Evolutionary conservation across 441 rosid genomes (phyloP).

Genomic region (Brassica hybrid): DNA sequence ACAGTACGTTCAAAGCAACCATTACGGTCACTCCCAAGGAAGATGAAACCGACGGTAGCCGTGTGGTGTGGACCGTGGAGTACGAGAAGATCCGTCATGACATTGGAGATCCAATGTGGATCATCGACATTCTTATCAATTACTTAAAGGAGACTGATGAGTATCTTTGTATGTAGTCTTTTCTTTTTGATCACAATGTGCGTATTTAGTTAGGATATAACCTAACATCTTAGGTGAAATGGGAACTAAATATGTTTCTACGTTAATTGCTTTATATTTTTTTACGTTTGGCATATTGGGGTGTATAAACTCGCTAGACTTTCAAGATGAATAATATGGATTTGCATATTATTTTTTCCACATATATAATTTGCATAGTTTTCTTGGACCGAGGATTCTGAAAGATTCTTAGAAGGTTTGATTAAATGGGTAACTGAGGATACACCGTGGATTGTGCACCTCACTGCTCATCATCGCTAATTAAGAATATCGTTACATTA

Average conservation of each 20-base stretch:
- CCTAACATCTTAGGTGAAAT: conserved; percentile 5
- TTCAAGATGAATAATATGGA: not conserved
- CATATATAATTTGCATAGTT: not conserved
- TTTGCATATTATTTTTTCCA: not conserved
- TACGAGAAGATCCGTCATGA: conserved; percentile 18
- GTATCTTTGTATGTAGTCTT: not conserved
- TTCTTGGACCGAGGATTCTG: conserved; percentile 1
- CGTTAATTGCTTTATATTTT: not conserved
- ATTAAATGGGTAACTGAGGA: not conserved
- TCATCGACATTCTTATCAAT: conserved; percentile 14
- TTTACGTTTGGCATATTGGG: conserved; percentile 5
- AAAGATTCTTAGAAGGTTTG: not conserved
- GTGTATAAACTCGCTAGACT: not conserved
- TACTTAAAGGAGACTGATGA: conserved; percentile 10
- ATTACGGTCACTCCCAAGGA: conserved; percentile 12
- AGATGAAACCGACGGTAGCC: not conserved
- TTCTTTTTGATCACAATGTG: not conserved
- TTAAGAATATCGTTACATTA: not conserved
- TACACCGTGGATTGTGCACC: not conserved
- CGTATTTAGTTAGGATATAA: conserved; percentile 9
- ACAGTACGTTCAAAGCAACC: conserved; percentile 20
- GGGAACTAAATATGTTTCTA: not conserved
- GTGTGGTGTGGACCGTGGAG: conserved; percentile 9
- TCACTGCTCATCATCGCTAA: conserved; percentile 2
- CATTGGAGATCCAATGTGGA: conserved; percentile 5